phyloP scores from a whole-genome alignment of 306 rosid genomes.

The Aeschynomene evenia region DNA sequence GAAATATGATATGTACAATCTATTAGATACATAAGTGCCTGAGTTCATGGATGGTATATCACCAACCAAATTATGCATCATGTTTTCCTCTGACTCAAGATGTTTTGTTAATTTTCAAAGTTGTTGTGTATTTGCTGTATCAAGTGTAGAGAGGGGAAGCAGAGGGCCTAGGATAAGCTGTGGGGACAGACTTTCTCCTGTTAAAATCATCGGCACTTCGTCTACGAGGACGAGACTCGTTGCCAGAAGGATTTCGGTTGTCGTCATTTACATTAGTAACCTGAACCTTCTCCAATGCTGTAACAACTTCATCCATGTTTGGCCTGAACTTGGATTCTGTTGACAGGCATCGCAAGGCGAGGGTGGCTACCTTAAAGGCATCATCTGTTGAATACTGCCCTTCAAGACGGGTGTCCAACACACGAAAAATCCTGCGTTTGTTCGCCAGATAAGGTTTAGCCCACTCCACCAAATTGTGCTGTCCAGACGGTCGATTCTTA shows the following conservation, averaged over 20 bases:
- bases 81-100: not conserved
- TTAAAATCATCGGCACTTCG: constrained; percentile 49
- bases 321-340: constrained; percentile 55
- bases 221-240: constrained; percentile 45
- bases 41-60: not conserved
- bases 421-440: constrained; percentile 39
- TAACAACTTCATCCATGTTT: constrained; percentile 58
- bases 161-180: constrained; percentile 67
- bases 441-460: constrained; percentile 48
- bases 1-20: constrained; percentile 53
- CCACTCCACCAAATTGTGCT: constrained; percentile 57
- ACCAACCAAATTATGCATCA: constrained; percentile 28
- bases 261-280: constrained; percentile 33
- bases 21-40: constrained; percentile 21
- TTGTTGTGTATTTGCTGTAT: constrained; percentile 19
- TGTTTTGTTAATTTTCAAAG: constrained; percentile 1
- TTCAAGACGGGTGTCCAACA: constrained; percentile 57
- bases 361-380: constrained; percentile 45
- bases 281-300: constrained; percentile 50
- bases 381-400: constrained; percentile 59
- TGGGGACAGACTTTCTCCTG: not conserved
- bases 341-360: constrained; percentile 58
- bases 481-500: constrained; percentile 59
- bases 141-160: constrained; percentile 67
- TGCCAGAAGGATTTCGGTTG: constrained; percentile 24